Evolutionary conservation across 2,329 filamentous ascomycete species (phyloP), one percentile per base, ranked within the genome.

Genomic region (Chrysoporthe austroafricana): DNA sequence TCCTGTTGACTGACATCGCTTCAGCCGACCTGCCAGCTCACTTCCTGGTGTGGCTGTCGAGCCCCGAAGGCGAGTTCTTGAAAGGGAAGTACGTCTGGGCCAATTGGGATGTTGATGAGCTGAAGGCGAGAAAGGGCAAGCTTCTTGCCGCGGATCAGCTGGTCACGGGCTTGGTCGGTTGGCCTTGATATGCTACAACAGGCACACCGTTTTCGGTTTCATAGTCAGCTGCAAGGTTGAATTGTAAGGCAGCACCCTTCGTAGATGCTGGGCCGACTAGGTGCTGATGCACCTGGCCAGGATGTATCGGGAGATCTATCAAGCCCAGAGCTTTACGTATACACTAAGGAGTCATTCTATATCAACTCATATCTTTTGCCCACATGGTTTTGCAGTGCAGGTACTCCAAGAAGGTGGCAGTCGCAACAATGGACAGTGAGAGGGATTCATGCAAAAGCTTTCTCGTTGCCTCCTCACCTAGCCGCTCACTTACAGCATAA

Each of bases 101-200:
- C 16, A 79, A 79, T 32, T 82, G 79, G 79, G 80, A 82, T 73
- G 76, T 80, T 1, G 75, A 81, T 66, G 80, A 81, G 70, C 71
- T 82, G 16, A 76, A 77, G 71, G 72, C 73, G 42, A 66, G 50
- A 36, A 63, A 34, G 50, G 64, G 56, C 5, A 57, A 63, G 32
- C 42, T 66, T 5, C 18, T 26, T 63, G 64, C 48, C 18, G 48
- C 48, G 3, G 62, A 3, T 1, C 48, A 50, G 18, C 9, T 66
- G 39, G n/a, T 63, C n/a, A 66, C 64, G 3, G 64, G 64, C n/a
- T 61, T 66, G 14, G 39, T 66, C 4, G 64, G 64, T 2, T 63
- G 64, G 64, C 18, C 14, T 14, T 62, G 26, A 62, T 11, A 11
- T 1, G 14, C 6, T 39, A 4, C 18, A 21, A 4, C 11, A 14